Evolutionary conservation across 225 moss, liverwort and hornwort species (phyloP).

Genomic region (Pseudoscleropodium purum): DNA sequence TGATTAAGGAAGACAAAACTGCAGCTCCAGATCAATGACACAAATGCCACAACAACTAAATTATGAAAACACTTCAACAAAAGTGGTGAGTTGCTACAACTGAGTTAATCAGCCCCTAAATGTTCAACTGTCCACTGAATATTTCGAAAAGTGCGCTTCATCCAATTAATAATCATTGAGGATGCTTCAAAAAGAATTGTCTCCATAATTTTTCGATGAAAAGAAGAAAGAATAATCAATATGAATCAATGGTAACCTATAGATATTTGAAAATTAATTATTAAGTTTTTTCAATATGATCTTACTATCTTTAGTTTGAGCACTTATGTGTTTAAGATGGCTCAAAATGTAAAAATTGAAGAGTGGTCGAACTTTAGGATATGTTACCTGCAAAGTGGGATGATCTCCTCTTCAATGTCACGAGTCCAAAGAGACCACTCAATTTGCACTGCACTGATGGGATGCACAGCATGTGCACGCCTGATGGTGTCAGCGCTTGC

Average conservation of each 20-base stretch:
- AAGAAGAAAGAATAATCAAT: neutral
- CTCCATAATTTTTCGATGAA: neutral
- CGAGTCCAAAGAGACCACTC: constrained; percentile 17
- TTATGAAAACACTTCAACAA: neutral
- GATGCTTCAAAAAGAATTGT: too few species aligned
- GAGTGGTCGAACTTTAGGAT: neutral
- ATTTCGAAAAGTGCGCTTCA: neutral
- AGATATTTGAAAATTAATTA: neutral
- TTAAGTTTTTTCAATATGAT: neutral
- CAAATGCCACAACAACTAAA: neutral
- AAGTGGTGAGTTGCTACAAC: neutral
- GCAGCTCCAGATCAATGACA: neutral
- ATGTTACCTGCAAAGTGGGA: neutral
- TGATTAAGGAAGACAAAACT: neutral
- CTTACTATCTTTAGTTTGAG: neutral
- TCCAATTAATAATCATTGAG: neutral
- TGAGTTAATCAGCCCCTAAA: neutral
- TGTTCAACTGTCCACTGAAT: neutral
- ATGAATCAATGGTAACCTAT: too few species aligned
- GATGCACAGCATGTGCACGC: constrained; percentile 5
- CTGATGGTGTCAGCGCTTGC: neutral
- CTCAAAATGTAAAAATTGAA: neutral
- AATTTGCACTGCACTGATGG: constrained; percentile 1
- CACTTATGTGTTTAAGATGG: neutral
- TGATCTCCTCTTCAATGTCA: constrained; percentile 7